These are phyloP conservation scores for Clarireedia hainanense DNA, from an alignment of 2,329 filamentous ascomycete species.

Conservation along the genomic window DNA sequence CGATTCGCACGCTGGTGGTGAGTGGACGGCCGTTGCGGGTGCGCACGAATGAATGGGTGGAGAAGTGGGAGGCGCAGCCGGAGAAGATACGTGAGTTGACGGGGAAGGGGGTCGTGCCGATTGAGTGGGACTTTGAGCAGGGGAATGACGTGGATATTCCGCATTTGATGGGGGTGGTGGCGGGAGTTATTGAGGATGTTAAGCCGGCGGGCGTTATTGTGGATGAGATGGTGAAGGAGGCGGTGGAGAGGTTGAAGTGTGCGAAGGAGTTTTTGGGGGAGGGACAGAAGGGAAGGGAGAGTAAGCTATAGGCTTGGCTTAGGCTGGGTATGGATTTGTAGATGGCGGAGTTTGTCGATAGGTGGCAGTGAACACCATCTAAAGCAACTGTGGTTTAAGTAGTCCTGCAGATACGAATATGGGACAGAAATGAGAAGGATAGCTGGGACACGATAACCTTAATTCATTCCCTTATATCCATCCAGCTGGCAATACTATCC, in stretches of 20 bases:
- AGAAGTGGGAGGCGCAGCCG: constrained; percentile 69
- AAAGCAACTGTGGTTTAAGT: no score
- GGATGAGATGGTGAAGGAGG: constrained; percentile 80
- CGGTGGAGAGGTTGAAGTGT: constrained; percentile 56
- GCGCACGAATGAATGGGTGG: constrained; percentile 72
- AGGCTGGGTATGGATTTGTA: no score
- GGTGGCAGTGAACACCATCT: no score
- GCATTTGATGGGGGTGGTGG: constrained; percentile 91
- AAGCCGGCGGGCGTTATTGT: constrained; percentile 80
- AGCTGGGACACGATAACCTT: no score
- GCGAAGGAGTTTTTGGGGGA: constrained; percentile 31
- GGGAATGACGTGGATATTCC: constrained; percentile 78
- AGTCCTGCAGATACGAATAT: no score
- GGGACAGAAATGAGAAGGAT: no score
- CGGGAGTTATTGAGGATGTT: constrained; percentile 66
- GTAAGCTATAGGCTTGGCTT: background rate
- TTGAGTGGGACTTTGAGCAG: constrained; percentile 75
- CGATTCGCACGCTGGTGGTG: constrained; percentile 73
- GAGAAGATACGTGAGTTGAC: constrained; percentile 69
- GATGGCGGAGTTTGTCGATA: no score
- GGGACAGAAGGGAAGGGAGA: background rate
- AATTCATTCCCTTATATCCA: no score
- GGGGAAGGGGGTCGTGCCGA: constrained; percentile 67
- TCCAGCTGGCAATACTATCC: no score
- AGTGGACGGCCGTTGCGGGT: constrained; percentile 75